Evolutionary conservation across 2,329 filamentous ascomycete genomes (phyloP), one percentile per base, ranked within the genome.

Genomic region (Myotisia sp.): DNA sequence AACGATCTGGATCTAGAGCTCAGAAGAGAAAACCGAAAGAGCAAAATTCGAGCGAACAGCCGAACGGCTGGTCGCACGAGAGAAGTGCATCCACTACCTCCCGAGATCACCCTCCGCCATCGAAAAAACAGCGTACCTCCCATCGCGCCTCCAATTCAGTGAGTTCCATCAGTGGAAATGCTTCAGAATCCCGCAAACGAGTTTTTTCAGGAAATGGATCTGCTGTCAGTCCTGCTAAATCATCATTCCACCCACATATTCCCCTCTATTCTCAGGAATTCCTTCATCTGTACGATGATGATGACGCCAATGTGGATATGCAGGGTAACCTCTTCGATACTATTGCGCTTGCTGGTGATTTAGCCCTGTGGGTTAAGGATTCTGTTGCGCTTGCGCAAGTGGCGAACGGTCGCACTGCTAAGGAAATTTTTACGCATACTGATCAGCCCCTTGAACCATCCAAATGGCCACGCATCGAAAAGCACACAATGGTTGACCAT

Each of bases 21-120:
- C 79, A 85, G 52, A 93, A 86, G 65, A 94, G 92, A 65, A 92
- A 86, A 58, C 57, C 70, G 23, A 92, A 85, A 53, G 81, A 85
- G 10, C 14, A 34, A 13, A 16, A 14, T 19, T 23, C 22, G 14
- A 76, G 27, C 10, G 55, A 76, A 20, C 71, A 74, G 47, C 60
- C 74, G 33, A 86, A 85, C 51, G 79, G 79, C 33, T 74, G 64
- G 62, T 55, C 62, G 33, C 62, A 65, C 26, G 64, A 70, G 37
- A 68, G 71, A 40, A 63, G 67, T 38, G 76, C 80, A 34, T 68
- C 68, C 20, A 55, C 58, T 19, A 52, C 58, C 36, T 59, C 49
- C 21, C 60, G 64, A 48, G 69, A 72, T 42, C 61, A 63, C 22
- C 59, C 59, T n/a, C 74, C 75, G 27, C 71, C 79, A 2, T 55